phyloP scores from a whole-genome alignment of 139 green algal species.

The Closterium sp. region DNA sequence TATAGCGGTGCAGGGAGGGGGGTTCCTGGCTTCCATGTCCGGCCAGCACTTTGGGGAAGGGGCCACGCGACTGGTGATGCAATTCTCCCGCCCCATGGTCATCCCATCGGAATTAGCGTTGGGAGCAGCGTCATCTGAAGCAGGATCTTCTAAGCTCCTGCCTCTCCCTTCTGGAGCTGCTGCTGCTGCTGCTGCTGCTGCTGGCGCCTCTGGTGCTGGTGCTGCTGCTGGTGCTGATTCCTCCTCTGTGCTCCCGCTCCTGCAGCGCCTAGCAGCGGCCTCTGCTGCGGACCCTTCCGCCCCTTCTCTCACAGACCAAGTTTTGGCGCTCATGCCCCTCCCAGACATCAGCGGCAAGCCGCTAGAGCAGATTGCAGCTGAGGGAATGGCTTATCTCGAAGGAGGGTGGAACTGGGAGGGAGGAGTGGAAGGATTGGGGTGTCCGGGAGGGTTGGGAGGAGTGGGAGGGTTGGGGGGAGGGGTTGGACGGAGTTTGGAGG shows the following conservation, averaged over 20 bases:
- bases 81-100: neutral
- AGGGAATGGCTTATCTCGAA: conserved; percentile 11
- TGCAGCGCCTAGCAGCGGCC: neutral
- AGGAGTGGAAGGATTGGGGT: neutral
- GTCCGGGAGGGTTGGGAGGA: too few relatives aligned
- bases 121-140: too few relatives aligned
- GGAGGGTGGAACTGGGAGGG: neutral
- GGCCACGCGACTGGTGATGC: conserved; percentile 28
- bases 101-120: neutral
- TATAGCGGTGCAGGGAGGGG: conserved; percentile 17
- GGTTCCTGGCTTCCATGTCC: conserved; percentile 27
- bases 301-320: neutral
- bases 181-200: neutral
- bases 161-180: neutral
- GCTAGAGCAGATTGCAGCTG: conserved; percentile 24
- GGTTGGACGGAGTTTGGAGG: neutral
- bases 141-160: neutral
- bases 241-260: neutral
- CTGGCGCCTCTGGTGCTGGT: neutral
- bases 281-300: neutral
- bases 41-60: neutral
- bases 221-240: neutral
- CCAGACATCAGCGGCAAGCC: conserved; percentile 34
- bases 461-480: neutral
- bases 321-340: conserved; percentile 22